Percentiles rank a stretch among this genome's conserved stretches.
Conservation (phyloP, 2,329 filamentous ascomycete genomes). For the Clonostachys rosea region DNA sequence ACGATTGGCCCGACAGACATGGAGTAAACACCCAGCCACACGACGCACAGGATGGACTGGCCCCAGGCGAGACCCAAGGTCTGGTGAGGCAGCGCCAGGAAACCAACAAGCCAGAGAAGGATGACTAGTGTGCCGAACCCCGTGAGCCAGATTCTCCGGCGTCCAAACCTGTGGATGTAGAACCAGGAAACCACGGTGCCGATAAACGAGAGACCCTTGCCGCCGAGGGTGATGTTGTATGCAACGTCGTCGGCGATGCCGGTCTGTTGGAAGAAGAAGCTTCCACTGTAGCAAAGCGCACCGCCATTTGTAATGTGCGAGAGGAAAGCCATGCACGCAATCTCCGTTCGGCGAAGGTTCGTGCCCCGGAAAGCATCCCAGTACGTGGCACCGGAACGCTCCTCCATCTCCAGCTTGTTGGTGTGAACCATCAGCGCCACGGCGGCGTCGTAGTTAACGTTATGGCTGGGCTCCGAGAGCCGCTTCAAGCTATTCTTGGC, state of each 20-base stretch:
- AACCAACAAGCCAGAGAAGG: constrained; percentile 36
- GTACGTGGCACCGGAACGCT: constrained; percentile 30
- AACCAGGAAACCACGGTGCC: constrained; percentile 37
- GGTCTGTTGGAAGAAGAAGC: constrained; percentile 41
- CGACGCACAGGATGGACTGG: constrained; percentile 32
- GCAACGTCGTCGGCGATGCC: constrained; percentile 28
- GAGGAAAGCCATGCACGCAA: constrained; percentile 32
- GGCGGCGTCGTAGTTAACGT: constrained; percentile 27
- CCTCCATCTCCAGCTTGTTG: constrained; percentile 36
- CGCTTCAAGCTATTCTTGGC: constrained; percentile 22
- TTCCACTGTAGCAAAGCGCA: constrained; percentile 31
- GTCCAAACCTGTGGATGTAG: constrained; percentile 33
- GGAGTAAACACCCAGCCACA: constrained; percentile 37
- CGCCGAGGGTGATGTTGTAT: constrained; percentile 34
- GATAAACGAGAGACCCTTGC: constrained; percentile 34
- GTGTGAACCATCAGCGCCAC: constrained; percentile 37
- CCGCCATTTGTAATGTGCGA: constrained; percentile 35
- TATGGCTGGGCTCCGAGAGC: constrained; percentile 19
- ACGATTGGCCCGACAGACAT: constrained; percentile 37
- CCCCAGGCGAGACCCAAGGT: constrained; percentile 28
- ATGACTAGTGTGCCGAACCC: constrained; percentile 28
- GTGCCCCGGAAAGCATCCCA: constrained; percentile 41
- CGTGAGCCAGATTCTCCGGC: constrained; percentile 32
- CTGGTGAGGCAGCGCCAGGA: constrained; percentile 28
- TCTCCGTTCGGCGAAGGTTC: constrained; percentile 39